These are phyloP conservation scores for Fusarium tjaetaba DNA, from an alignment of 2,329 filamentous ascomycete species.

Conservation along the genomic window DNA sequence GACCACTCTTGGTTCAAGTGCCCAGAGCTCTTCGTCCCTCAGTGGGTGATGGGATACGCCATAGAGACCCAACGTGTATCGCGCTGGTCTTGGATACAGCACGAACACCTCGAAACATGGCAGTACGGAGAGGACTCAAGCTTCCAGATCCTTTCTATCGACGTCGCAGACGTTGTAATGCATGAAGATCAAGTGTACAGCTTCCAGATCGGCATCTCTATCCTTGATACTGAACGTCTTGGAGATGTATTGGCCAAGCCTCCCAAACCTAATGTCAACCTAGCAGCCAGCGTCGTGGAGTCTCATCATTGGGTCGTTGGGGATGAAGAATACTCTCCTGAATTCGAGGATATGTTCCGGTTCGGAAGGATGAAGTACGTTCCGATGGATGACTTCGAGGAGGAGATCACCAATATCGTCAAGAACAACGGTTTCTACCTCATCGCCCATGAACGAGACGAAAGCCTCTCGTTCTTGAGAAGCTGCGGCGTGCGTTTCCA, in stretches of 20 bases:
- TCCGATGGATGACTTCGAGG: background rate
- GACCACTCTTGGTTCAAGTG: background rate
- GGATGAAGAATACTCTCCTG: too few species aligned
- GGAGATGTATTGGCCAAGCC: background rate
- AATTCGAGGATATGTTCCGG: background rate
- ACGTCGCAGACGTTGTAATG: background rate
- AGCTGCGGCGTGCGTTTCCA: background rate
- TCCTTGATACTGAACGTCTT: background rate
- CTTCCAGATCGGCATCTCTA: background rate
- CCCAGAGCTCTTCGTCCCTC: background rate
- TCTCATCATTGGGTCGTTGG: background rate
- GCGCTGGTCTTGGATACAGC: background rate
- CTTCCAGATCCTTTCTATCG: background rate
- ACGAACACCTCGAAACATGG: background rate
- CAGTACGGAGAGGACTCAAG: background rate
- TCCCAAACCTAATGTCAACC: background rate
- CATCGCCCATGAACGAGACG: background rate
- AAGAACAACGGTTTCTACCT: background rate
- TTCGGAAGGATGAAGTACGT: background rate
- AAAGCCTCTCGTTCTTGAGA: background rate
- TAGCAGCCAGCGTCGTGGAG: background rate
- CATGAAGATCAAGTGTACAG: background rate
- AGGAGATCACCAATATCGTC: background rate
- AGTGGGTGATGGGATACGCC: background rate
- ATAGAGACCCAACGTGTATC: rapidly evolving